phyloP scores from a whole-genome alignment of 805 yeast genomes.

The Candida ulmi region DNA sequence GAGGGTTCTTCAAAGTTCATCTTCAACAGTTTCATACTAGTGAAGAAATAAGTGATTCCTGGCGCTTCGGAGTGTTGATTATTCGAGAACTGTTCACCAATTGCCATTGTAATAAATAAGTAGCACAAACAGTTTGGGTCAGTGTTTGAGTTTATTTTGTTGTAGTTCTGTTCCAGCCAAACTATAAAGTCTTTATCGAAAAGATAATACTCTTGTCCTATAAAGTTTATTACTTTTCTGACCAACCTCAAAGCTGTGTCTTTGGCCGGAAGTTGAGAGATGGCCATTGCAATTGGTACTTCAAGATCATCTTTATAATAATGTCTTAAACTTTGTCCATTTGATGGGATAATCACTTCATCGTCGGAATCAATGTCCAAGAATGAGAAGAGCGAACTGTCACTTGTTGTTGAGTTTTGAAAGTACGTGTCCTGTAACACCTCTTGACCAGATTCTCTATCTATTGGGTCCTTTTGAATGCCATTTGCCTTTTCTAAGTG shows the following conservation, averaged over 20 bases:
- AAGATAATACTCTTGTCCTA: conserved; percentile 21
- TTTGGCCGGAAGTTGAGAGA: conserved; percentile 11
- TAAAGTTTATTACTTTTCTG: conserved; percentile 15
- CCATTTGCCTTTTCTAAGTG: conserved; percentile 7
- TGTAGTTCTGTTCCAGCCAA: conserved; percentile 9
- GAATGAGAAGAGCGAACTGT: conserved; percentile 20
- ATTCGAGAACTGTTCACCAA: conserved; percentile 23
- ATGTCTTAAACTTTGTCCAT: conserved; percentile 9
- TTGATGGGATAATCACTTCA: conserved; percentile 8
- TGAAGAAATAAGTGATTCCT: conserved; percentile 22
- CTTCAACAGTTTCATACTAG: conserved; percentile 27
- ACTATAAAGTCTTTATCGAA: conserved; percentile 11
- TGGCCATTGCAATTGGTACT: conserved; percentile 2
- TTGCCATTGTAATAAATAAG: conserved; percentile 20
- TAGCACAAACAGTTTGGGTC: conserved; percentile 16
- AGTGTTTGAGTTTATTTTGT: conserved; percentile 4
- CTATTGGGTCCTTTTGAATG: too few species aligned
- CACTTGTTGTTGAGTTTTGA: conserved; percentile 18
- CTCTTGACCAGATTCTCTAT: conserved; percentile 4
- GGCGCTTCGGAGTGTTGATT: conserved; percentile 13
- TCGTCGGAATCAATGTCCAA: conserved; percentile 20
- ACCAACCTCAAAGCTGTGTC: conserved; percentile 11
- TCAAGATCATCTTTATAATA: conserved; percentile 11
- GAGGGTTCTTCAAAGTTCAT: conserved; percentile 29
- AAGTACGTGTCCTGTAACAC: conserved; percentile 16